Base-by-base conservation (phyloP, 2,329 filamentous ascomycete species). In the Microcyclospora tardicrescens region DNA sequence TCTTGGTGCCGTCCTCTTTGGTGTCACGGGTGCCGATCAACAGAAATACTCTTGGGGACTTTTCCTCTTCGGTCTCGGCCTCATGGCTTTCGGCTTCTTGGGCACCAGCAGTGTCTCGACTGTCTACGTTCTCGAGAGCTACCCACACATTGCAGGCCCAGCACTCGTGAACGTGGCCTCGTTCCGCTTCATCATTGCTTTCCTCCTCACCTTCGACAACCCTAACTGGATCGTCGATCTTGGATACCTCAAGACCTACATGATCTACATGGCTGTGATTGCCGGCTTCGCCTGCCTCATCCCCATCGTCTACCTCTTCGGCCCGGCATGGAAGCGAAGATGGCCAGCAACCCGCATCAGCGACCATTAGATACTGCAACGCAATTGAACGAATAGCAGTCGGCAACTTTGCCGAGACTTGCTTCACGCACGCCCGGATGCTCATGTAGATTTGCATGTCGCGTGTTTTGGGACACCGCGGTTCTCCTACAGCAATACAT, bases 71-170 rank as follows among this genome's bases (percentile, higher is more conserved):
- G 45, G 43, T 2, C 35, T 46, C 10, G 45, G 39, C 16, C 39
- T 46, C 15, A 43, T 49, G 30, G 33, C 43, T 10, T 43, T 49
- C 28, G 41, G 45, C 10, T 48, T 46, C 35, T 39, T 49, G 6
- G 36, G 37, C 13, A 39, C 41, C n/a, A 48, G 41, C 34, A 49
- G 45, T 14, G 40, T 49, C 16, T 33, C 39, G n/a, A 35, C 43
- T 10, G 47, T 49, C 15, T 49, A 48, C 28, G 38, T 48, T 19
- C 38, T 49, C 5, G 47, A 49, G 36, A 42, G 43, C 39, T 49
- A 49, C 34, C 45, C 47, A 12, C 43, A 48, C 35, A 43, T 45
- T 43, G 47, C 47, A 16, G 47, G 47, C 10, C 47, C 47, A 10
- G 45, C 44, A 8, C 43, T 49, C 14, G 47, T 49, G 36, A 49